Conservation (phyloP, 495 filamentous ascomycete species). For the Symbiotaphrina buchneri region DNA sequence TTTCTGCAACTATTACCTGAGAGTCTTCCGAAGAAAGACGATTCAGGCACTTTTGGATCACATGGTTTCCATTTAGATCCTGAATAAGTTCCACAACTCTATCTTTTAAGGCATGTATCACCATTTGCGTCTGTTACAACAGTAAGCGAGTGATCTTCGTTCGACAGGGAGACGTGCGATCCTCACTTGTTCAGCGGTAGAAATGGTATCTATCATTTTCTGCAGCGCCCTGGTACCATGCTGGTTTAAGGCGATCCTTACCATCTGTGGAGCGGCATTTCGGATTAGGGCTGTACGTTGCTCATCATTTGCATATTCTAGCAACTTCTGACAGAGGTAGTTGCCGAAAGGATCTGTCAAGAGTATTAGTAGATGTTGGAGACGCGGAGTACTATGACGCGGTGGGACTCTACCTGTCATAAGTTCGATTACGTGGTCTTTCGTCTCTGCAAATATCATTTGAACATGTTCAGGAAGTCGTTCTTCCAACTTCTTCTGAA, state of each 20-base stretch:
- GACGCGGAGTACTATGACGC: too few relatives aligned
- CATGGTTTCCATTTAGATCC: slow-evolving; percentile 93
- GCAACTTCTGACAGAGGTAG: slow-evolving; percentile 90
- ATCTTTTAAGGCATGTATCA: slow-evolving; percentile 53
- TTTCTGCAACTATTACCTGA: slow-evolving; percentile 16
- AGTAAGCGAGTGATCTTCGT: not conserved
- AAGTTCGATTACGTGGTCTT: slow-evolving; percentile 77
- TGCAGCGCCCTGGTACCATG: slow-evolving; percentile 91
- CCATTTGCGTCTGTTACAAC: slow-evolving; percentile 36
- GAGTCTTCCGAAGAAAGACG: slow-evolving; percentile 62
- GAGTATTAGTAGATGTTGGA: slow-evolving; percentile 4
- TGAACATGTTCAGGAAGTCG: slow-evolving; percentile 60
- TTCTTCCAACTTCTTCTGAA: slow-evolving; percentile 95
- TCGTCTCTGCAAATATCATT: slow-evolving; percentile 82
- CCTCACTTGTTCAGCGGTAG: slow-evolving; percentile 37
- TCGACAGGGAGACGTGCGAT: not conserved
- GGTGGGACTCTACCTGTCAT: slow-evolving; percentile 65
- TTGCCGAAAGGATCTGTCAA: slow-evolving; percentile 79
- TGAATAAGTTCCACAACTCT: slow-evolving; percentile 85
- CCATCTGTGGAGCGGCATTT: slow-evolving; percentile 65
- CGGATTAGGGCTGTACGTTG: slow-evolving; percentile 84
- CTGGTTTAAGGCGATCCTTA: slow-evolving; percentile 83
- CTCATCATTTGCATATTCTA: slow-evolving; percentile 81
- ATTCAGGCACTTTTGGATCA: slow-evolving; percentile 97
- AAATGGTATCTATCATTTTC: slow-evolving; percentile 98